These are phyloP conservation scores for Amaranthus cruentus DNA, from an alignment of 148 eudicot species.

Conservation along the genomic window DNA sequence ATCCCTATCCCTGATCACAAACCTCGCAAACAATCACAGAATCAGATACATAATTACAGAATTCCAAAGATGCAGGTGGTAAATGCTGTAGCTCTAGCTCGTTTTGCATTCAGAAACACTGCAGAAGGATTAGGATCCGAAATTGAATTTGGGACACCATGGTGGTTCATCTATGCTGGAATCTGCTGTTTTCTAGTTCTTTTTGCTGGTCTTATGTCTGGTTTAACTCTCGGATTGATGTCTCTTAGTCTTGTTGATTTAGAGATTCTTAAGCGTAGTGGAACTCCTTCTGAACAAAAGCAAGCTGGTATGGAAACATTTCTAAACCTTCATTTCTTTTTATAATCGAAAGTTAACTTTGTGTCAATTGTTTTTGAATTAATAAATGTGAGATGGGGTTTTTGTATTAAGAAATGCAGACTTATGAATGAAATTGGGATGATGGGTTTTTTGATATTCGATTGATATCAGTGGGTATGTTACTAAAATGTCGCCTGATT, in stretches of 20 bases:
- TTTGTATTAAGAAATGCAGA: not conserved
- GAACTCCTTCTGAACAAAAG: constrained; percentile 59
- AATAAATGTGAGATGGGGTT: not conserved
- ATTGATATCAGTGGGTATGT: not conserved
- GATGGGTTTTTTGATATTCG: not conserved
- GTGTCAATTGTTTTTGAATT: not conserved
- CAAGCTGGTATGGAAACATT: constrained; percentile 54
- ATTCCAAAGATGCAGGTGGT: constrained; percentile 41
- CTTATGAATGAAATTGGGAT: not conserved
- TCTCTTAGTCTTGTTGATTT: constrained; percentile 86
- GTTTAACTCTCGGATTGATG: constrained; percentile 87
- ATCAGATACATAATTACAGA: too few relatives aligned
- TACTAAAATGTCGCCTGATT: not conserved
- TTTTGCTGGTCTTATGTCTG: constrained; percentile 94
- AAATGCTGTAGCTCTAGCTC: constrained; percentile 39
- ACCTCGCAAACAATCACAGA: not conserved
- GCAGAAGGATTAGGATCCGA: constrained; percentile 21
- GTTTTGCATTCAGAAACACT: constrained; percentile 30
- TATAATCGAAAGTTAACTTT: not conserved
- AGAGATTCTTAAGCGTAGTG: constrained; percentile 89
- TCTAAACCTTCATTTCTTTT: not conserved
- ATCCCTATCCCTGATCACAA: not conserved
- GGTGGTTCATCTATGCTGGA: constrained; percentile 64
- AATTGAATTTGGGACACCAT: constrained; percentile 56
- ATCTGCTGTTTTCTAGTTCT: constrained; percentile 54